Conservation (phyloP, 495 filamentous ascomycete species). For the Bacidia gigantensis region DNA sequence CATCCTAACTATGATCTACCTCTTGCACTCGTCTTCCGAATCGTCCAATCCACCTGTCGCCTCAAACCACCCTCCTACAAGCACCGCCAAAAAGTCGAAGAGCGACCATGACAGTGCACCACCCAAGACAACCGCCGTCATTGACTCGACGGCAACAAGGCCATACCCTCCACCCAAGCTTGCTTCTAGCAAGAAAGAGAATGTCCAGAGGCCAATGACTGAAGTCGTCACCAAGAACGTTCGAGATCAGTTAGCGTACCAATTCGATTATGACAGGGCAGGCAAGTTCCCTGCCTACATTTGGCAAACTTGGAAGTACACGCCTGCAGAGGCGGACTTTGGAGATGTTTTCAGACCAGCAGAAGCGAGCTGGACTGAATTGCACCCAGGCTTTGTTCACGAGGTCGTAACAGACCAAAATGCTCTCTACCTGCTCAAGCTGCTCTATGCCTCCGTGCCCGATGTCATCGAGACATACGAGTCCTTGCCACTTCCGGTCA, state of each 20-base stretch:
- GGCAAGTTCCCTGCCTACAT: constrained; percentile 90
- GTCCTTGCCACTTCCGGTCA: constrained; percentile 67
- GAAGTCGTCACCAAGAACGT: constrained; percentile 51
- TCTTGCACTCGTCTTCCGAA: constrained; percentile 51
- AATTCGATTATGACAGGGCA: constrained; percentile 84
- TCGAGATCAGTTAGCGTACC: constrained; percentile 74
- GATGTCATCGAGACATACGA: constrained; percentile 89
- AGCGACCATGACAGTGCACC: constrained; percentile 12
- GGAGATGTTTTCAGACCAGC: constrained; percentile 54
- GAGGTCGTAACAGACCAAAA: constrained; percentile 91
- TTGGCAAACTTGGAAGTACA: constrained; percentile 98
- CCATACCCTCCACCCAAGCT: constrained; percentile 29
- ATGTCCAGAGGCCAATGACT: constrained; percentile 33
- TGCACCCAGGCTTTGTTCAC: constrained; percentile 85
- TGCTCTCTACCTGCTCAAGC: constrained; percentile 62
- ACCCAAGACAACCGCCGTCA: constrained; percentile 12
- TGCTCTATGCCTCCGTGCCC: constrained; percentile 78
- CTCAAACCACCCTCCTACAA: neutral
- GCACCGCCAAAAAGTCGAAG: constrained; percentile 10
- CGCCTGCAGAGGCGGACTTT: constrained; percentile 70
- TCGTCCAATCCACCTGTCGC: constrained; percentile 18
- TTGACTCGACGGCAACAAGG: constrained; percentile 14
- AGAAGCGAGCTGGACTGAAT: constrained; percentile 83
- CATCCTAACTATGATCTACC: constrained; percentile 54
- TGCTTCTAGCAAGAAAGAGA: constrained; percentile 19